Base-by-base conservation (phyloP, 768 basidiomycete genomes). In the Boletus rubroflammeus region DNA sequence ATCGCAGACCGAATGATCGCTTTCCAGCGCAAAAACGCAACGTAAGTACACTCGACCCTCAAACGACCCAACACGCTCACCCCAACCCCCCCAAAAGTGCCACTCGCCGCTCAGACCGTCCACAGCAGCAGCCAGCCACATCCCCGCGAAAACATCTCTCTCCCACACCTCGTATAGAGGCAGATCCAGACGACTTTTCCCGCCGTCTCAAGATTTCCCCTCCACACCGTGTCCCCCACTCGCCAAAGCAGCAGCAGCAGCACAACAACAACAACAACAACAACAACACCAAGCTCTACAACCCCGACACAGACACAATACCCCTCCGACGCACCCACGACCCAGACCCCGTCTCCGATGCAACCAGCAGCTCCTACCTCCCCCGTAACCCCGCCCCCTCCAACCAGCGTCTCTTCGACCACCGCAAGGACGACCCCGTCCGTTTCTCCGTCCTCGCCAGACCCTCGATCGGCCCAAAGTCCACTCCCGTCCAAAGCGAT, bases 361-460 rank as follows among this genome's bases (percentile, higher is more conserved):
- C 75, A 21, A 76, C 74, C 6, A 72, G 78, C 48, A 80, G 75
- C 62, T 82, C 84, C 0, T 78, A 81, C 61, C 56, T 68, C 31
- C 70, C 70, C 19, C 62, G 69, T 35, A 58, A 53, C 26, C 46
- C 71, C 32, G 59, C 70, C 11, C 66, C 59, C 11, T 60, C 76
- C 6, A 68, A 71, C 42, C 73, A 76, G 9, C 88, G 88, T 56
- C 81, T 97, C 0, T 95, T 93, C 54, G 93, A 98, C 66, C 91
- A 90, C 55, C 80, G 90, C 36, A 85, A 91, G 63, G 90, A 98
- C 68, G 92, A 98, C 68, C 93, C 97, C 0, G 82, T 93, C 31
- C 82, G 88, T 11, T 98, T 98, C 71, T 75, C 82, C 36, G 80
- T 85, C 32, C 78, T 83, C 34, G 74, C 81, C 5, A 80, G 84